A percentile compares a stretch with the other conserved stretches of the same genome.
Evolutionary conservation across 768 basidiomycete species (phyloP).

Genomic region (Russula olivacea): DNA sequence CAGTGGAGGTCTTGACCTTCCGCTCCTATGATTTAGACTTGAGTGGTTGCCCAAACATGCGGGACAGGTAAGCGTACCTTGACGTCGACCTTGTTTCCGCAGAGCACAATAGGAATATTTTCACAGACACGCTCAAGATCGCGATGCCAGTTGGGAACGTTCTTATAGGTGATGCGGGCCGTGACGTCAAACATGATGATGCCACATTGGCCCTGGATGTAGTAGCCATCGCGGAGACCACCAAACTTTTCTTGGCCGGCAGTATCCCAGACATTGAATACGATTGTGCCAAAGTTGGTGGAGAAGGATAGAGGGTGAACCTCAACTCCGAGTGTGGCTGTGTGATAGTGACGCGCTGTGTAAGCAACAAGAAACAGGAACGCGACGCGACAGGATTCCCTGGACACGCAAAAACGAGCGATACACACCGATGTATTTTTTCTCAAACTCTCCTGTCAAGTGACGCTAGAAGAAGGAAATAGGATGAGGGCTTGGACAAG

Average conservation of each 20-base stretch:
- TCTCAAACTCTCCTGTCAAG: conserved; percentile 99
- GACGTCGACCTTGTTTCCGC: conserved; percentile 99
- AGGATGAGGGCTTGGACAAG: conserved; percentile 57
- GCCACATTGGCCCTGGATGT: conserved; percentile 97
- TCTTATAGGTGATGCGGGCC: conserved; percentile 99
- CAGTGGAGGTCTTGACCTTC: conserved; percentile 97
- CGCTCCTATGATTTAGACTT: conserved; percentile 62
- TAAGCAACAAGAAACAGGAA: conserved; percentile 12
- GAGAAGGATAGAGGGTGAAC: conserved; percentile 94
- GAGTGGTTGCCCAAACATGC: not conserved
- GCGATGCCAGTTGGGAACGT: conserved; percentile 99
- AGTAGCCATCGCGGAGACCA: conserved; percentile 94
- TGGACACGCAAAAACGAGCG: conserved; percentile 5
- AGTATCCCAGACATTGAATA: conserved; percentile 99
- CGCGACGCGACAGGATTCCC: conserved; percentile 1
- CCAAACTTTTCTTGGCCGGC: conserved; percentile 99
- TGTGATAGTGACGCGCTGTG: conserved; percentile 14
- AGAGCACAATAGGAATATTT: conserved; percentile 98
- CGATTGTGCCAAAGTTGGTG: conserved; percentile 98
- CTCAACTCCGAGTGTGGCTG: conserved; percentile 99
- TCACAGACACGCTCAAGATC: conserved; percentile 99
- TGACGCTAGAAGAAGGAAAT: conserved; percentile 59
- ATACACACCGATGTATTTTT: conserved; percentile 93
- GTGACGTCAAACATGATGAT: conserved; percentile 99
- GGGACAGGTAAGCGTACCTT: conserved; percentile 56